Percentiles rank a stretch among this genome's conserved stretches.
Conservation (phyloP, 1,284 basidiomycete species). For the Cutaneotrichosporon dermatis region DNA sequence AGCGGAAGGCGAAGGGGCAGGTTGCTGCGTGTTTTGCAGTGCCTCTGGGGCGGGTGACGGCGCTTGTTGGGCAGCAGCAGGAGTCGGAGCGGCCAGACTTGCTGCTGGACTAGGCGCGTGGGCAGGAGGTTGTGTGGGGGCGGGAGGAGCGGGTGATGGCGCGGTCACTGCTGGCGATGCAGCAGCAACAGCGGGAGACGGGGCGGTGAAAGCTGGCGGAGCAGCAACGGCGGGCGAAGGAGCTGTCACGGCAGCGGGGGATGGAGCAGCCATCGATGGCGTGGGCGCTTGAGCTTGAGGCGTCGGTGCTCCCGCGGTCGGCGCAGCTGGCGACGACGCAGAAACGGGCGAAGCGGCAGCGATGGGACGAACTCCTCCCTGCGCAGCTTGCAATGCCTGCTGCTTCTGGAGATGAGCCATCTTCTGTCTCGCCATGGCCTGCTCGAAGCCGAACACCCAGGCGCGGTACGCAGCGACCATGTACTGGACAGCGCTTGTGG, state of each 20-base stretch:
- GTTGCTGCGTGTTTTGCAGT: not conserved
- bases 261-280: not conserved
- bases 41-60: not conserved
- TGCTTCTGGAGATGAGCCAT: slow-evolving; percentile 16
- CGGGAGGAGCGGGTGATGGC: not conserved
- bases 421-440: slow-evolving; percentile 30
- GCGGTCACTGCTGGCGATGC: not conserved
- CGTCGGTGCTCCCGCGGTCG: not conserved
- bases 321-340: not conserved
- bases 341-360: not conserved
- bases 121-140: not conserved
- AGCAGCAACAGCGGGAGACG: not conserved
- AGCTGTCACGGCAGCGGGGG: slow-evolving; percentile 12
- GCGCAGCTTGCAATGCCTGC: not conserved
- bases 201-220: not conserved
- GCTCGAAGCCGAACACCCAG: slow-evolving; percentile 39
- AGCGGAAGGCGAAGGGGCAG: not conserved
- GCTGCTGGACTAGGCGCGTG: not conserved
- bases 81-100: not conserved
- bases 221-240: not conserved
- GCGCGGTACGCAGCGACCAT: slow-evolving; percentile 34
- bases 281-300: not conserved
- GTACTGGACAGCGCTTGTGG: slow-evolving; percentile 33
- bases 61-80: not conserved
- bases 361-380: not conserved